Percentiles rank a stretch among this genome's conserved stretches.
Conservation (phyloP, 2,329 filamentous ascomycete species). For the Westerdykella aurantiaca region DNA sequence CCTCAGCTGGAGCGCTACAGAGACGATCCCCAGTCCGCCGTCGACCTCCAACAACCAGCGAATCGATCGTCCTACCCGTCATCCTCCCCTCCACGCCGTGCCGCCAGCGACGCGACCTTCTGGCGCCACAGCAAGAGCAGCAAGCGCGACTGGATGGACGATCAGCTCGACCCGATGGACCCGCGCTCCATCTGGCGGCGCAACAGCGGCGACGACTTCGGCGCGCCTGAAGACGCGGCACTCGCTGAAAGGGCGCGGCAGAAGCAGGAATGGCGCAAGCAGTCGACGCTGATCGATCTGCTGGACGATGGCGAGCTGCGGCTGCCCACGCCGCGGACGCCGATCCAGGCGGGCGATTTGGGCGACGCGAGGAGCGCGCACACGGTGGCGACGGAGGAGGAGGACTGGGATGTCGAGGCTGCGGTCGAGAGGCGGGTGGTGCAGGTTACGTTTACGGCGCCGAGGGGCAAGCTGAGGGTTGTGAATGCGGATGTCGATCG, state of each 20-base stretch:
- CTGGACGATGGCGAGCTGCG: conserved; percentile 22
- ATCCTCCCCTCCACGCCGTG: conserved; percentile 34
- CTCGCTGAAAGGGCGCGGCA: conserved; percentile 27
- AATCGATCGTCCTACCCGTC: conserved; percentile 17
- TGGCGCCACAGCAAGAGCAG: conserved; percentile 38
- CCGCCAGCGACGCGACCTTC: conserved; percentile 42
- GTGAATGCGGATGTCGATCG: conserved; percentile 57
- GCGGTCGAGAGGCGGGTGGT: conserved; percentile 44
- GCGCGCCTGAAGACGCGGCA: conserved; percentile 28
- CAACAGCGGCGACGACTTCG: conserved; percentile 35
- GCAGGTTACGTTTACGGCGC: conserved; percentile 83
- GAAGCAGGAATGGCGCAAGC: conserved; percentile 27
- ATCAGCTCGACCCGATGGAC: conserved; percentile 23
- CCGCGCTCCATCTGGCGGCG: conserved; percentile 20
- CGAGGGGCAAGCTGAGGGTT: conserved; percentile 77
- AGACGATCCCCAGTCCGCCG: conserved; percentile 19
- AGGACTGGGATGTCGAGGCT: conserved; percentile 48
- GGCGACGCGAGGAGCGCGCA: conserved; percentile 4
- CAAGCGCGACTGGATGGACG: conserved; percentile 39
- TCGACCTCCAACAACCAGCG: conserved; percentile 1
- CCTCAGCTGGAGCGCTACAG: conserved; percentile 25
- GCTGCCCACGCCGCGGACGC: conserved; percentile 23
- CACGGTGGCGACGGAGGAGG: conserved; percentile 12
- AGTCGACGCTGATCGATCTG: conserved; percentile 26
- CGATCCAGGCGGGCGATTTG: conserved; percentile 20